Evolutionary conservation across 768 basidiomycete genomes (phyloP), one percentile per base, ranked within the genome.

Genomic region (Heimioporus sp.): DNA sequence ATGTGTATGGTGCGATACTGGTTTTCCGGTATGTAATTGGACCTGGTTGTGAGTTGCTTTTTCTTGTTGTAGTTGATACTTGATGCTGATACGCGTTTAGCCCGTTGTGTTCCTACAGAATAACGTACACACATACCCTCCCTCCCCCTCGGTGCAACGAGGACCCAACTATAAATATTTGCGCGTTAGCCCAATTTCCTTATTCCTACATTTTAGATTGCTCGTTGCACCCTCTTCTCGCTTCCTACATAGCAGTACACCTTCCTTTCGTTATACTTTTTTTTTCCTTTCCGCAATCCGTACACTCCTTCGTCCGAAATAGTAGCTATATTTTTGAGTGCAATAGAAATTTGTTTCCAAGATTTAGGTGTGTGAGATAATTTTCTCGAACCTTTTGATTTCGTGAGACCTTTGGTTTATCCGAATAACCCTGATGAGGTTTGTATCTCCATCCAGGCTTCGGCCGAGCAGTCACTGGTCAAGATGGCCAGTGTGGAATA

Each of bases 1-100:
- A 61, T 57, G 68, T 70, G 59, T 57, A 69, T 69, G 67, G 46
- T 68, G 68, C 65, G 67, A 62, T 66, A 31, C 42, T 64, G 66
- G 53, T 68, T 64, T 57, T 68, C 66, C 56, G 62, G 45, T 60
- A 58, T 68, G 49, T 55, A 41, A 48, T 49, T 59, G 65, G 66
- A 53, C 62, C 64, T 52, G 43, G 64, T 57, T 56, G 66, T 67
- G 46, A 16, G 66, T 59, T 15, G 15, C n/a, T 5, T 35, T 3
- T 15, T 6, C 10, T 31, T 1, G 5, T 7, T 12, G 24, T 43
- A 1, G 19, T 34, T 17, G 36, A 35, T 24, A 28, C 12, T n/a
- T 12, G 5, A 20, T 41, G 16, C 48, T 70, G 51, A 70, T 21
- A 4, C 5, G 19, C 8, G 6, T 50, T 3, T 40, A 67, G 66